phyloP scores from a whole-genome alignment of 2,329 filamentous ascomycete species.

The Zasmidium cellare region DNA sequence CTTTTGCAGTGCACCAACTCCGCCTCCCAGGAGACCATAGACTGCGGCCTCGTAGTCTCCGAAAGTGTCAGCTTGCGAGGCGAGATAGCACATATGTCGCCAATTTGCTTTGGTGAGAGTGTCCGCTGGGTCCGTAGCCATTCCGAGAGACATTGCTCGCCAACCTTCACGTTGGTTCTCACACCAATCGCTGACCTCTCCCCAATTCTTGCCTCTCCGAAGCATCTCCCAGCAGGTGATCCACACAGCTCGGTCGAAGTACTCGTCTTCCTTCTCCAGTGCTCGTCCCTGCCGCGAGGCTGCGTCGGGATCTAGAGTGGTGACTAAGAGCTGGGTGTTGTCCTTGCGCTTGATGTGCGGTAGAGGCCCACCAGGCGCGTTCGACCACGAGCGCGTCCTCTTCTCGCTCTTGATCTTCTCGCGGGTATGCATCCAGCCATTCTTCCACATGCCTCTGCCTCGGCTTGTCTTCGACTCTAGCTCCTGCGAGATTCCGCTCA shows the following conservation, averaged over 20 bases:
- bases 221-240: constrained; percentile 92
- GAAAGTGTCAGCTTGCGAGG: constrained; percentile 64
- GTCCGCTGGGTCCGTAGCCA: constrained; percentile 43
- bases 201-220: constrained; percentile 73
- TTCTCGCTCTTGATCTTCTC: constrained; percentile 89
- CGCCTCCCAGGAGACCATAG: constrained; percentile 86
- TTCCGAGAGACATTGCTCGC: constrained; percentile 80
- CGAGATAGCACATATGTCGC: constrained; percentile 75
- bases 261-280: constrained; percentile 80
- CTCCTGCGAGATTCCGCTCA: constrained; percentile 74
- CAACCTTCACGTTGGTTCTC: constrained; percentile 82
- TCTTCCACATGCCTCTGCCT: constrained; percentile 73
- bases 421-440: constrained; percentile 91
- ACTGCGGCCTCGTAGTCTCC: constrained; percentile 84
- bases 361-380: constrained; percentile 54
- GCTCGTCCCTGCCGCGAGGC: constrained; percentile 74
- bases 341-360: constrained; percentile 44
- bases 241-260: constrained; percentile 89
- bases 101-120: constrained; percentile 54
- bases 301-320: constrained; percentile 89
- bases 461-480: constrained; percentile 67
- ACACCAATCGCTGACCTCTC: constrained; percentile 81
- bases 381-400: constrained; percentile 61
- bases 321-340: constrained; percentile 67
- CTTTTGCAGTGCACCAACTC: constrained; percentile 73